Conservation (phyloP, 768 basidiomycete genomes). For the Boletus rex-veris region DNA sequence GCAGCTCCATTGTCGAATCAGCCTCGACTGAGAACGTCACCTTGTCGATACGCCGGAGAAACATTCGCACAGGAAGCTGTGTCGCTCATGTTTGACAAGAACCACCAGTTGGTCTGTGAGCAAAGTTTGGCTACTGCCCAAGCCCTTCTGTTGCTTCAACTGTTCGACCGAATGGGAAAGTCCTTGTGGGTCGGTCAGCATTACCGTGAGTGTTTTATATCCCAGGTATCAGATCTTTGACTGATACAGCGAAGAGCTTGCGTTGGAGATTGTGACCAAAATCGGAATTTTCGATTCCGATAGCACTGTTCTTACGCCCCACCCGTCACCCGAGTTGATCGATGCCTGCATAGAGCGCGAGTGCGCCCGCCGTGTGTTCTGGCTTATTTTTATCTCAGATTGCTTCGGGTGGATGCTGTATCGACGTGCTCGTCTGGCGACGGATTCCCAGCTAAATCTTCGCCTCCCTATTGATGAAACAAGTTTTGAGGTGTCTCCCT, state of each 20-base stretch:
- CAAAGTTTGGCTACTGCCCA: slow-evolving; percentile 70
- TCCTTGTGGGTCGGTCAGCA: slow-evolving; percentile 30
- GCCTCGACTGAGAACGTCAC: slow-evolving; percentile 53
- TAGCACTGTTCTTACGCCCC: slow-evolving; percentile 54
- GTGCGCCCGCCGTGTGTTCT: slow-evolving; percentile 77
- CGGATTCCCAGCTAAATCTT: slow-evolving; percentile 49
- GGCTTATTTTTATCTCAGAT: slow-evolving; percentile 68
- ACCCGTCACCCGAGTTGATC: slow-evolving; percentile 57
- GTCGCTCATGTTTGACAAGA: slow-evolving; percentile 67
- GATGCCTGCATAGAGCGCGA: slow-evolving; percentile 68
- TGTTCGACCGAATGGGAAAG: slow-evolving; percentile 54
- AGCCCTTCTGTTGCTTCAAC: slow-evolving; percentile 68
- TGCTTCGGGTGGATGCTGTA: slow-evolving; percentile 39
- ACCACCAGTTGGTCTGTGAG: slow-evolving; percentile 56
- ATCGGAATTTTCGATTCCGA: slow-evolving; percentile 65
- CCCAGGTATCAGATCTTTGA: background rate
- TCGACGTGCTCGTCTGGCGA: slow-evolving; percentile 34
- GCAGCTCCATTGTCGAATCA: slow-evolving; percentile 75
- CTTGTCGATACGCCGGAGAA: slow-evolving; percentile 54
- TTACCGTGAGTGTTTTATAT: slow-evolving; percentile 25
- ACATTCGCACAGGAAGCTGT: slow-evolving; percentile 56
- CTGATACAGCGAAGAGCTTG: slow-evolving; percentile 44
- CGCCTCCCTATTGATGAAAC: slow-evolving; percentile 80
- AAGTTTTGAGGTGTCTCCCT: slow-evolving; percentile 68
- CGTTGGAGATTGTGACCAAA: slow-evolving; percentile 62